Evolutionary conservation across 345 rosid species (phyloP).

Genomic region (Eucalyptus tenuipes): DNA sequence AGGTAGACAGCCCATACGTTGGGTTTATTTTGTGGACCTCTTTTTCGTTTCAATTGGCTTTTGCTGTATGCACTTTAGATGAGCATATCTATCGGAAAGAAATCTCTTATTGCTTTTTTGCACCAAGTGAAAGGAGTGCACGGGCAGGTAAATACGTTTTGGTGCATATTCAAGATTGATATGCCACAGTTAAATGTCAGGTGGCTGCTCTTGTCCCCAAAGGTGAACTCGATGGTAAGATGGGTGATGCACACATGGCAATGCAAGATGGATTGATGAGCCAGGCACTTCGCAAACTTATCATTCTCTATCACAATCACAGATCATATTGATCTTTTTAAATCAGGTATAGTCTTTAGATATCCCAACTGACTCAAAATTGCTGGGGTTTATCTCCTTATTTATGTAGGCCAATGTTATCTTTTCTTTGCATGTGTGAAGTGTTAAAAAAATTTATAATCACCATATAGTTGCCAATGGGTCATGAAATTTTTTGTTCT

Average conservation of each 20-base stretch:
- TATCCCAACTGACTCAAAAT: background rate
- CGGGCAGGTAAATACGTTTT: background rate
- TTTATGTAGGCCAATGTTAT: background rate
- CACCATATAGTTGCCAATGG: background rate
- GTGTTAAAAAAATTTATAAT: background rate
- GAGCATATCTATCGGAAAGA: background rate
- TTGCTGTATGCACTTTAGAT: background rate
- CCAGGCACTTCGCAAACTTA: conserved; percentile 94
- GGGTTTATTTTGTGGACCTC: background rate
- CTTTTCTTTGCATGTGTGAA: background rate
- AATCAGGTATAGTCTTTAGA: conserved; percentile 54
- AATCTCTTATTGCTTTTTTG: background rate
- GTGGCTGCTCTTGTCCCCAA: conserved; percentile 99
- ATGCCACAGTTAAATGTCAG: conserved; percentile 13
- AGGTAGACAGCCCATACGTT: no score
- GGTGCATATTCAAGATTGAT: background rate
- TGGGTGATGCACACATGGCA: conserved; percentile 99
- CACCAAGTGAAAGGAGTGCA: background rate
- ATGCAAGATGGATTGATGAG: conserved; percentile 99
- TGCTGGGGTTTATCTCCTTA: background rate
- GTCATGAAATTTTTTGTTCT: background rate
- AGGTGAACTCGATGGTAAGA: conserved; percentile 96
- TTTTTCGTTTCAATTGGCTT: background rate
- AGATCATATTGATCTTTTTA: conserved; percentile 62
- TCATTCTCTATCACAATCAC: conserved; percentile 77